Percentiles rank a stretch among this genome's conserved stretches.
These are phyloP conservation scores for Exophiala sp. DNA, from an alignment of 2,329 filamentous ascomycete species.

Conservation along the genomic window DNA sequence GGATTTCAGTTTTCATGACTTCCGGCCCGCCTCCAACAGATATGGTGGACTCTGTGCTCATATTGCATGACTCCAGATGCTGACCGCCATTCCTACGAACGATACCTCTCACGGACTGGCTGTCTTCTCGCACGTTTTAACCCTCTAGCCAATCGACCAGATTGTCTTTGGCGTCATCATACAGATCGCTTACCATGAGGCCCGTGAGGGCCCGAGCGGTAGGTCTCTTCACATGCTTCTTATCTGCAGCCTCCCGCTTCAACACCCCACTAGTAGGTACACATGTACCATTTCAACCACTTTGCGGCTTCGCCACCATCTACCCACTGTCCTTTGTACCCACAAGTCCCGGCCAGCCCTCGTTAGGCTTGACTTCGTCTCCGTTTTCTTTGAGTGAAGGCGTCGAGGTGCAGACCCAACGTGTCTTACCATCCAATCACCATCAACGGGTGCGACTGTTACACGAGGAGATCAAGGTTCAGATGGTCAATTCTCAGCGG, in stretches of 20 bases:
- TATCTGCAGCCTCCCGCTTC: constrained; percentile 11
- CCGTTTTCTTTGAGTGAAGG: constrained; percentile 2
- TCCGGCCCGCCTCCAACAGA: too few relatives aligned
- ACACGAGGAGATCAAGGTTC: constrained; percentile 13
- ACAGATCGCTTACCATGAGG: constrained; percentile 3
- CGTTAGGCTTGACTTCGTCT: not conserved
- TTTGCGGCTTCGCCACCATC: constrained; percentile 13
- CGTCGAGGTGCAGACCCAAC: constrained; percentile 13
- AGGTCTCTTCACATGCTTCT: constrained; percentile 14
- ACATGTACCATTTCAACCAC: constrained; percentile 4
- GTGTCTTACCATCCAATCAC: constrained; percentile 8
- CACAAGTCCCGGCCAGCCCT: constrained; percentile 5
- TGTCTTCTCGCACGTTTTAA: constrained; percentile 1
- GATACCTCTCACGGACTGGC: not conserved
- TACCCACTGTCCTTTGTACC: constrained; percentile 6
- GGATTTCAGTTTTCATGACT: too few relatives aligned
- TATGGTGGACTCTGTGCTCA: too few relatives aligned
- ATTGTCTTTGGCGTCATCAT: constrained; percentile 14
- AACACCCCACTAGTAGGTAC: not conserved
- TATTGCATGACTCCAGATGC: not conserved
- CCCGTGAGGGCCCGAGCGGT: too few relatives aligned
- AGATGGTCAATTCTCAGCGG: constrained; percentile 1
- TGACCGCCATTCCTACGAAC: constrained; percentile 18
- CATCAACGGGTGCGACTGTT: constrained; percentile 1
- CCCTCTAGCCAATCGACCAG: not conserved